These are phyloP conservation scores for Euphorbia pulcherrima DNA, from an alignment of 345 rosid species.

Conservation along the genomic window DNA sequence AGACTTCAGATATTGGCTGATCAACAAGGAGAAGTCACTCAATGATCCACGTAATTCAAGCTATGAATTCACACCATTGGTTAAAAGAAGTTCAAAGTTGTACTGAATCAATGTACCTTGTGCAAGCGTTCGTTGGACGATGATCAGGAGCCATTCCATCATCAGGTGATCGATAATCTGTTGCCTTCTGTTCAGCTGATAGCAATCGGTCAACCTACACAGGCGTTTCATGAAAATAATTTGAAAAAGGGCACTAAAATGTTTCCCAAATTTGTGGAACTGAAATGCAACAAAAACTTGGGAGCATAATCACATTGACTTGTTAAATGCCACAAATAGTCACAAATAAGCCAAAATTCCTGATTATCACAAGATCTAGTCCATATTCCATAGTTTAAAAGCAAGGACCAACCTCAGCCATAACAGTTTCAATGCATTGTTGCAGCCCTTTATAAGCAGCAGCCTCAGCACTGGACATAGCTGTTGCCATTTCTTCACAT, in stretches of 20 bases:
- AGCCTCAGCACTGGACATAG: slow-evolving; percentile 95
- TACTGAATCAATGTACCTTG: slow-evolving; percentile 46
- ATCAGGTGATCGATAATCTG: slow-evolving; percentile 89
- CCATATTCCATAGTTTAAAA: slow-evolving; percentile 12
- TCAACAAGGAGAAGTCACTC: background rate
- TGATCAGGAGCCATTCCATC: slow-evolving; percentile 92
- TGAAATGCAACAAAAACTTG: background rate
- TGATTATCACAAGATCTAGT: slow-evolving; percentile 3
- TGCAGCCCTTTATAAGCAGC: slow-evolving; percentile 99
- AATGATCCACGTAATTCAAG: background rate
- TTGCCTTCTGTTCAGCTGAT: slow-evolving; percentile 87
- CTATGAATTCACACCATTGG: background rate
- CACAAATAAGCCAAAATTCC: background rate
- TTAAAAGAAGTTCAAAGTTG: slow-evolving; percentile 5
- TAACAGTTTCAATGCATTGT: slow-evolving; percentile 98
- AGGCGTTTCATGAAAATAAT: slow-evolving; percentile 10
- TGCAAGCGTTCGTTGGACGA: slow-evolving; percentile 97
- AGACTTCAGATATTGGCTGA: slow-evolving; percentile 3
- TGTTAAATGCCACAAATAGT: background rate
- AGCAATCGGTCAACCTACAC: slow-evolving; percentile 84
- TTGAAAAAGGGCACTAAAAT: background rate
- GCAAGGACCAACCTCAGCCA: slow-evolving; percentile 78
- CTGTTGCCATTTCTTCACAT: slow-evolving; percentile 98
- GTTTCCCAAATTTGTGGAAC: slow-evolving; percentile 6
- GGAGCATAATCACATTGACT: background rate